Evolutionary conservation across 208 protist species (phyloP).

Genomic region (Leishmania mexicana): DNA sequence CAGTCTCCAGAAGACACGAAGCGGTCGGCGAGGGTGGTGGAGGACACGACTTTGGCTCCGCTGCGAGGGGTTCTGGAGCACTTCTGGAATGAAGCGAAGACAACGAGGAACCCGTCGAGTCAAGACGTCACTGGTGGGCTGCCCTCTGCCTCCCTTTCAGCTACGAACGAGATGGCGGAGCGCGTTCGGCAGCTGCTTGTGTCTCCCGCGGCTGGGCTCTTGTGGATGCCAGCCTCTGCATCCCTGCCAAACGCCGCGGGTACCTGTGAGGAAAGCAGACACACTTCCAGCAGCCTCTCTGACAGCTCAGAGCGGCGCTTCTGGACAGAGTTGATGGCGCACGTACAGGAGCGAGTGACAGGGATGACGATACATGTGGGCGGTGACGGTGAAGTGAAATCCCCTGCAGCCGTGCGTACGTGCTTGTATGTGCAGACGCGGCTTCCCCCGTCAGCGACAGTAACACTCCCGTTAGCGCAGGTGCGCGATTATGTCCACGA

Average conservation of each 20-base stretch:
- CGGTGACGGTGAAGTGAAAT: not conserved
- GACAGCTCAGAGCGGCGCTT: not conserved
- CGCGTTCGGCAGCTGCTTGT: conserved; percentile 20
- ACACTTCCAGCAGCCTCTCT: not conserved
- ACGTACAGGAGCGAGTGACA: not conserved
- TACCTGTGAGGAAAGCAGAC: not conserved
- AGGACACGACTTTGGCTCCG: conserved; percentile 41
- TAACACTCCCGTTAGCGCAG: conserved; percentile 13
- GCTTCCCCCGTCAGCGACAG: conserved; percentile 28
- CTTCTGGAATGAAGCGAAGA: conserved; percentile 32
- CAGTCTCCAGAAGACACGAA: not conserved
- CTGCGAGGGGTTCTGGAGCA: conserved; percentile 54
- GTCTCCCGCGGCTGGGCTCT: conserved; percentile 9
- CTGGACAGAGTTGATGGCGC: not conserved
- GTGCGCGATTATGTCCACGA: not conserved
- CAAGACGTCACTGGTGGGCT: not conserved
- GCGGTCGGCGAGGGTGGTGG: conserved; percentile 7
- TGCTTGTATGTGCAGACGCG: conserved; percentile 34
- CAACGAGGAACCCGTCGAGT: not conserved
- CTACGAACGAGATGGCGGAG: not conserved
- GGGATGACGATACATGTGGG: not conserved
- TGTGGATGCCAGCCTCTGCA: conserved; percentile 12
- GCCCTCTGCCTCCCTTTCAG: not conserved
- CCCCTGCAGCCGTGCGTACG: conserved; percentile 1
- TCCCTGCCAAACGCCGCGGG: not conserved